A percentile compares a stretch with the other conserved stretches of the same genome.
Evolutionary conservation across 139 green algal genomes (phyloP).

Genomic region (Haematococcus sp.): DNA sequence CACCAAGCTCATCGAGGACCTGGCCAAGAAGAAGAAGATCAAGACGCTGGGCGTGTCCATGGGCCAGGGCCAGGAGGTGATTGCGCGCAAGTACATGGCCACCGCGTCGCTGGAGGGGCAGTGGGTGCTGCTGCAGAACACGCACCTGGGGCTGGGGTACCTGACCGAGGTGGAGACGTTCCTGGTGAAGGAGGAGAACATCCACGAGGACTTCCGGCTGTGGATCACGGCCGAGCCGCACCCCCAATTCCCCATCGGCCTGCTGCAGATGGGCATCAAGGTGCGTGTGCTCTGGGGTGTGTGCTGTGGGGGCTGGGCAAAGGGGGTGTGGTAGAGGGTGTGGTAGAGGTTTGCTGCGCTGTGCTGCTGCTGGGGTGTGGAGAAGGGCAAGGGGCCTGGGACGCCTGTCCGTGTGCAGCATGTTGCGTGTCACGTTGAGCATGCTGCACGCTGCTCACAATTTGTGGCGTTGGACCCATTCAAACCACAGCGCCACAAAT

Average conservation of each 20-base stretch:
- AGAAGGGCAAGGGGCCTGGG: too few species aligned
- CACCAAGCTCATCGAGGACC: constrained; percentile 92
- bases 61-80: constrained; percentile 87
- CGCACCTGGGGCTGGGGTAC: constrained; percentile 89
- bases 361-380: too few species aligned
- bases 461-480: too few species aligned
- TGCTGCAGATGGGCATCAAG: constrained; percentile 92
- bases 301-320: too few species aligned
- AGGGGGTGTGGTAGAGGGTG: too few species aligned
- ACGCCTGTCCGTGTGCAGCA: too few species aligned
- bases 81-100: constrained; percentile 88
- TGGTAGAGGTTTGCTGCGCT: too few species aligned
- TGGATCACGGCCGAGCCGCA: constrained; percentile 95
- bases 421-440: too few species aligned
- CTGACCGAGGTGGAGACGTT: constrained; percentile 88
- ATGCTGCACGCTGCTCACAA: too few species aligned
- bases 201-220: constrained; percentile 79
- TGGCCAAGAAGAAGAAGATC: constrained; percentile 93
- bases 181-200: constrained; percentile 57
- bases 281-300: constrained; percentile 29
- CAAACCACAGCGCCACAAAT: too few species aligned
- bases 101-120: constrained; percentile 80
- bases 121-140: constrained; percentile 97
- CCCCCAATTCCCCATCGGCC: constrained; percentile 88
- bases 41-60: constrained; percentile 89